Conservation (phyloP, 768 basidiomycete species). For the Lactarius sanguifluus region DNA sequence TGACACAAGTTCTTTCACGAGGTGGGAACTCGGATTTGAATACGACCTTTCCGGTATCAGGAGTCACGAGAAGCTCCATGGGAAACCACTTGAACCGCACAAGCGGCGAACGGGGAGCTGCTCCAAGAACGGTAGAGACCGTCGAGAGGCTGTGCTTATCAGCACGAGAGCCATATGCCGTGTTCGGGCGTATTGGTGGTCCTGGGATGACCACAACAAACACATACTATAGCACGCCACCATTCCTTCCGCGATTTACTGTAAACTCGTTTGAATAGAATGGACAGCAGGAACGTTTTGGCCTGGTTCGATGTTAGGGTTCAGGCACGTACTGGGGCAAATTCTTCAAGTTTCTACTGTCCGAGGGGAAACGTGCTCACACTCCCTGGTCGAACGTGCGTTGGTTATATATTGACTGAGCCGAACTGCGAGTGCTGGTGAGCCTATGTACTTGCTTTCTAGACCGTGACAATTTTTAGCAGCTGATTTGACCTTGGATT, state of each 20-base stretch:
- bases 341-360: not conserved
- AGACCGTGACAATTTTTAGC: no score
- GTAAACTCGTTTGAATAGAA: not conserved
- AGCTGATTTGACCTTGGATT: no score
- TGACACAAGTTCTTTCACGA: not conserved
- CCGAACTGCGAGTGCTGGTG: not conserved
- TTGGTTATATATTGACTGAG: not conserved
- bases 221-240: not conserved
- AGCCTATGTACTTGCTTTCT: no score
- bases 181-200: not conserved
- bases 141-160: not conserved
- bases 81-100: not conserved
- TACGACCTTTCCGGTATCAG: not conserved
- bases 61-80: not conserved
- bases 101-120: not conserved
- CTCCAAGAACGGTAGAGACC: not conserved
- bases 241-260: not conserved
- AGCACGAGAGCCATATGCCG: not conserved
- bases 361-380: not conserved
- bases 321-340: not conserved
- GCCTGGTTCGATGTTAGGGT: constrained; percentile 2
- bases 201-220: not conserved
- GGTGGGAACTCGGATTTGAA: not conserved
- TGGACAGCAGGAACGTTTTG: not conserved
- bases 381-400: constrained; percentile 4